Evolutionary conservation across 345 rosid species (phyloP).

Genomic region (Pugionium cornutum): DNA sequence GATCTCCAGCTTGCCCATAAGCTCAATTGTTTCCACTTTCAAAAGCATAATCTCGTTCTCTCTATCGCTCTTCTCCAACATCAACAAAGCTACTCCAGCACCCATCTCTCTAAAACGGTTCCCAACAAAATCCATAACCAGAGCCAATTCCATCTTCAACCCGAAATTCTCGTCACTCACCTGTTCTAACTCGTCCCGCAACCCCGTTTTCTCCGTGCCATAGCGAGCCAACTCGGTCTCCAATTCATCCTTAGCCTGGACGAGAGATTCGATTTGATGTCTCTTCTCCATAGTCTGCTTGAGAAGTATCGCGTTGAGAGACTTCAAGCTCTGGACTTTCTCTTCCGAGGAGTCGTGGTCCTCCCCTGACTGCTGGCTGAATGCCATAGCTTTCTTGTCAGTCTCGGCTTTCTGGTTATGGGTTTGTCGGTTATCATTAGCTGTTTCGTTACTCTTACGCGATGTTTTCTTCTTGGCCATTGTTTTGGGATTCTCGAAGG

Average conservation of each 20-base stretch:
- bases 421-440: not conserved
- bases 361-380: slow-evolving; percentile 39
- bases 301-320: slow-evolving; percentile 59
- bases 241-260: slow-evolving; percentile 41
- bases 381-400: slow-evolving; percentile 22
- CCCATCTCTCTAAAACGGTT: slow-evolving; percentile 46
- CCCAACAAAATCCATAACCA: slow-evolving; percentile 47
- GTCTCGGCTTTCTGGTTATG: slow-evolving; percentile 5
- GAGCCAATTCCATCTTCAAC: slow-evolving; percentile 47
- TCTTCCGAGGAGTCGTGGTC: slow-evolving; percentile 41
- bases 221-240: slow-evolving; percentile 49
- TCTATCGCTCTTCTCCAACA: slow-evolving; percentile 41
- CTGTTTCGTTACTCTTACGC: slow-evolving; percentile 20
- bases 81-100: slow-evolving; percentile 36
- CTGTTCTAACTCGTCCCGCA: slow-evolving; percentile 43
- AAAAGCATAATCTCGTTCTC: slow-evolving; percentile 46
- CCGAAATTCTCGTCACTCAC: slow-evolving; percentile 45
- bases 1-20: slow-evolving; percentile 38
- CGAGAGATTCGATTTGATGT: slow-evolving; percentile 53
- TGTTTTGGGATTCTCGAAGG: slow-evolving; percentile 11
- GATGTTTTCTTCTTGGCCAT: slow-evolving; percentile 35
- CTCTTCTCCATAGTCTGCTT: slow-evolving; percentile 56
- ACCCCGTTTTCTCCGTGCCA: slow-evolving; percentile 31
- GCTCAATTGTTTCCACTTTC: slow-evolving; percentile 39
- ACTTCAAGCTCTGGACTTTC: slow-evolving; percentile 53